A percentile compares a stretch with the other conserved stretches of the same genome.
phyloP scores from a whole-genome alignment of 1,139 yeast genomes.

The Wickerhamiella infanticola region DNA sequence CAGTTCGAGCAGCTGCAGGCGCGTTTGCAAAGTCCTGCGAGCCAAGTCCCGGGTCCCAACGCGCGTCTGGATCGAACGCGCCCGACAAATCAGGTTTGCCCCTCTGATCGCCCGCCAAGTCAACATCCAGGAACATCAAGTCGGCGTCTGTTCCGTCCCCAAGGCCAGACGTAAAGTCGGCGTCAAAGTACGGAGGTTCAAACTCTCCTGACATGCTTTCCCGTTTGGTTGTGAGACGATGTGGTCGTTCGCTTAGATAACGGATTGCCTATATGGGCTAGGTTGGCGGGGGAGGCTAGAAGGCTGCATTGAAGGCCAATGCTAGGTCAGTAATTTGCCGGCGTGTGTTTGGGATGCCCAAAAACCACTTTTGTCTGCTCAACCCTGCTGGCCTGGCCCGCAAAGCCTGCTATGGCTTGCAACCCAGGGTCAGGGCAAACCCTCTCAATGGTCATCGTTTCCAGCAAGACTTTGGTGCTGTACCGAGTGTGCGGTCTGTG shows the following conservation, averaged over 20 bases:
- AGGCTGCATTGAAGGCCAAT: background rate
- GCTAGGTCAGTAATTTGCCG: too few relatives aligned
- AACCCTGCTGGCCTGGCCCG: too few relatives aligned
- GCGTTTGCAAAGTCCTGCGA: background rate
- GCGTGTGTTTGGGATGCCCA: too few relatives aligned
- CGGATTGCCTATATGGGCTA: background rate
- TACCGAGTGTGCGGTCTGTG: conserved; percentile 31
- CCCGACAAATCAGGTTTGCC: background rate
- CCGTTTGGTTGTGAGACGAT: background rate
- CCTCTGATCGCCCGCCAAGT: background rate
- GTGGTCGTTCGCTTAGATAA: background rate
- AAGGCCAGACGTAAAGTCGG: background rate
- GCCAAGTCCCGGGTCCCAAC: background rate
- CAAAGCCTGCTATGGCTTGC: too few relatives aligned
- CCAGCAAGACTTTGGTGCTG: conserved; percentile 18
- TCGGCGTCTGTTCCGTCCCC: background rate
- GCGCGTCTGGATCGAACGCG: background rate
- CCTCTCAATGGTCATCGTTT: conserved; percentile 7
- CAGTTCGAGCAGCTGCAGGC: background rate
- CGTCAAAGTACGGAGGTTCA: conserved; percentile 1
- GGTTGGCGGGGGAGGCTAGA: background rate
- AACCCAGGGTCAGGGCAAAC: too few relatives aligned
- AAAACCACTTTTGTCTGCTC: too few relatives aligned
- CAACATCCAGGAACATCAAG: background rate
- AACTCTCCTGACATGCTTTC: conserved; percentile 1